Conservation (phyloP, 2,329 filamentous ascomycete genomes). For the Cladophialophora yegresii region DNA sequence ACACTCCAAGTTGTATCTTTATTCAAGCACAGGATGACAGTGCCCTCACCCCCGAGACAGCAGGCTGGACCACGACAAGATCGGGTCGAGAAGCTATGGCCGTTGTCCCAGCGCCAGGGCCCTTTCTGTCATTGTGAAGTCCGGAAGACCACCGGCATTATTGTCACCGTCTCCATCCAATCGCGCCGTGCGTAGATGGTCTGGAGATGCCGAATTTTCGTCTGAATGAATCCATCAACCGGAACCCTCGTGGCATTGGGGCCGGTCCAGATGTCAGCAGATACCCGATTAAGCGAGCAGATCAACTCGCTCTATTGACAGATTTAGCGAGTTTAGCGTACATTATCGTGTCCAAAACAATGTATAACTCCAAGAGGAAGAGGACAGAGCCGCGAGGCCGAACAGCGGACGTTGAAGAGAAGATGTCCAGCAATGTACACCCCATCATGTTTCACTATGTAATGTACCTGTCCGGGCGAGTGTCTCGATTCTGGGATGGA, state of each 20-base stretch:
- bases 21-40: neutral
- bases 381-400: conserved; percentile 10
- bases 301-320: neutral
- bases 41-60: neutral
- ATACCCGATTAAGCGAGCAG: neutral
- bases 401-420: conserved; percentile 11
- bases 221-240: neutral
- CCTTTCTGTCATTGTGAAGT: neutral
- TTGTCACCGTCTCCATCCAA: neutral
- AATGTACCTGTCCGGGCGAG: neutral
- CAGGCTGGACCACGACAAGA: neutral
- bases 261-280: neutral
- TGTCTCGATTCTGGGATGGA: neutral
- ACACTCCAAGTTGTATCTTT: neutral
- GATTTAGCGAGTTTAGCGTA: neutral
- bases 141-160: neutral
- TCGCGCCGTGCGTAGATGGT: neutral
- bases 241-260: neutral
- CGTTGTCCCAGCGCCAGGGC: neutral
- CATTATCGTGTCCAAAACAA: neutral
- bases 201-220: neutral
- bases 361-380: neutral
- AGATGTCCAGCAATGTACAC: conserved; percentile 8
- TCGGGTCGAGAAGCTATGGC: neutral
- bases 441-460: conserved; percentile 8